Evolutionary conservation across 306 rosid genomes (phyloP).

Genomic region (Lathyrus sativus): DNA sequence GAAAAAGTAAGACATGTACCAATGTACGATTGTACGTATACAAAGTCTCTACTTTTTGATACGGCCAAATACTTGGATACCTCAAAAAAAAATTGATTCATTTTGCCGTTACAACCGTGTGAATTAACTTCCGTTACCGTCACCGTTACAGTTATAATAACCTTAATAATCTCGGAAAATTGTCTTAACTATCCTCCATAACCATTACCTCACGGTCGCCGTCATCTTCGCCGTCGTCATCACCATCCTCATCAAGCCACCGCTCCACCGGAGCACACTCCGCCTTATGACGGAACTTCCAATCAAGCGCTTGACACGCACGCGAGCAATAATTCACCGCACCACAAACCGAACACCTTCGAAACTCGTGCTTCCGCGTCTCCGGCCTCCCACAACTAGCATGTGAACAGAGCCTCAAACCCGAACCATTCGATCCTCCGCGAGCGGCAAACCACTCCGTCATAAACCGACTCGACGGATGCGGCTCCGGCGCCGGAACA

Average conservation of each 20-base stretch:
- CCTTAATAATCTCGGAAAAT: conserved; percentile 5
- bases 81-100: conserved; percentile 48
- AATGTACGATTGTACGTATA: conserved; percentile 3
- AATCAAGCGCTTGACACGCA: conserved; percentile 97
- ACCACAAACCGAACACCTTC: conserved; percentile 94
- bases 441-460: conserved; percentile 67
- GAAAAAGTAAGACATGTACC: conserved; percentile 1
- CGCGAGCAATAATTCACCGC: conserved; percentile 93
- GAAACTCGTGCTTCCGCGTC: conserved; percentile 84
- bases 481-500: conserved; percentile 82
- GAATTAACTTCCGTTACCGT: conserved; percentile 20
- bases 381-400: conserved; percentile 89
- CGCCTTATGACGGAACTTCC: conserved; percentile 85
- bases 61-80: conserved; percentile 21
- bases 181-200: conserved; percentile 56
- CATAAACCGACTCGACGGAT: conserved; percentile 70
- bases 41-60: conserved; percentile 21
- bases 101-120: conserved; percentile 21
- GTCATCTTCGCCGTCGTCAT: conserved; percentile 41
- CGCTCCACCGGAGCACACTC: conserved; percentile 77
- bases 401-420: conserved; percentile 78
- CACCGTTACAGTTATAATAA: background rate
- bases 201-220: conserved; percentile 38
- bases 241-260: conserved; percentile 75
- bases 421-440: conserved; percentile 50